A percentile compares a stretch with the other conserved stretches of the same genome.
phyloP scores from a whole-genome alignment of 495 filamentous ascomycete species.

The Extremus antarcticus region DNA sequence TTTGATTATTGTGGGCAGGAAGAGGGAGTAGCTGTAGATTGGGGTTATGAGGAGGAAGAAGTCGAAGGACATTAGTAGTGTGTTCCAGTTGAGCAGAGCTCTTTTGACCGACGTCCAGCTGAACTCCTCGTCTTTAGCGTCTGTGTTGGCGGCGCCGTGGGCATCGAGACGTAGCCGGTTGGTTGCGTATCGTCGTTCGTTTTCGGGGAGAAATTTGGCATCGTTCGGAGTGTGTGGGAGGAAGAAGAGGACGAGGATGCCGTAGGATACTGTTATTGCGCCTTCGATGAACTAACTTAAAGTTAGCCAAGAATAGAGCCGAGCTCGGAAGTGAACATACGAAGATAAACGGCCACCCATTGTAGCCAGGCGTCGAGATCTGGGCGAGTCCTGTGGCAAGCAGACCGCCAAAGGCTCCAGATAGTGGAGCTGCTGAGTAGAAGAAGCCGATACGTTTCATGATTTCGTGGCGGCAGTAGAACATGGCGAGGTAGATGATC shows the following conservation, averaged over 20 bases:
- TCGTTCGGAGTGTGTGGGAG: slow-evolving; percentile 79
- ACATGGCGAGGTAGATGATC: slow-evolving; percentile 37
- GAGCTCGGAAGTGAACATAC: too few species aligned
- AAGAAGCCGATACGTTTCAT: slow-evolving; percentile 51
- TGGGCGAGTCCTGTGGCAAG: too few species aligned
- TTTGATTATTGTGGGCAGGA: slow-evolving; percentile 74
- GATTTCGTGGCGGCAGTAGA: slow-evolving; percentile 51
- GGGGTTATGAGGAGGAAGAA: slow-evolving; percentile 35
- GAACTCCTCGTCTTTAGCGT: slow-evolving; percentile 30
- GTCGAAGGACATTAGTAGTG: background rate
- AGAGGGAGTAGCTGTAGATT: slow-evolving; percentile 84
- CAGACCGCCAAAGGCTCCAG: slow-evolving; percentile 59
- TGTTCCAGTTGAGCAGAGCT: background rate
- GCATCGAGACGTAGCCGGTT: slow-evolving; percentile 62
- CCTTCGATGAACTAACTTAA: slow-evolving; percentile 53
- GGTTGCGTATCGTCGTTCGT: slow-evolving; percentile 64
- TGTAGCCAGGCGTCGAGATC: too few species aligned
- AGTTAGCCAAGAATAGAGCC: too few species aligned
- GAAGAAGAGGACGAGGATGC: slow-evolving; percentile 66
- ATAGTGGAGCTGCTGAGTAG: slow-evolving; percentile 55
- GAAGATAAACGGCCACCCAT: too few species aligned
- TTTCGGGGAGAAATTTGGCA: slow-evolving; percentile 53
- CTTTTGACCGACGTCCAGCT: slow-evolving; percentile 27
- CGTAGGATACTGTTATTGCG: slow-evolving; percentile 61
- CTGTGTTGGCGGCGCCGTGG: slow-evolving; percentile 64